Evolutionary conservation across 805 yeast genomes (phyloP).

Genomic region (Ogataea polymorpha): DNA sequence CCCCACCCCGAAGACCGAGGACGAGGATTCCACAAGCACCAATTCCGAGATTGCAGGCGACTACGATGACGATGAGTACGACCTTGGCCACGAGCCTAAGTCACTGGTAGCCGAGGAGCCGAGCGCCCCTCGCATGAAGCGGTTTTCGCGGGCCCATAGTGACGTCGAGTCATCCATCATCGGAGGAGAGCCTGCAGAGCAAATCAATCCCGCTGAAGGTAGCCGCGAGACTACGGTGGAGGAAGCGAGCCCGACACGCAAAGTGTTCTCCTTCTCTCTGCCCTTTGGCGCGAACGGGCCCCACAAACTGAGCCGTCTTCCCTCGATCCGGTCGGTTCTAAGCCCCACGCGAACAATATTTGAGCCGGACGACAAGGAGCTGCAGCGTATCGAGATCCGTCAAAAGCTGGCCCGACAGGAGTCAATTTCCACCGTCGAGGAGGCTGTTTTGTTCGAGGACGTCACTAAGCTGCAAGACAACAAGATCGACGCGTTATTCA

Average conservation of each 20-base stretch:
- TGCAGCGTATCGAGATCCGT: constrained; percentile 34
- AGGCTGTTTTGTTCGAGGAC: constrained; percentile 52
- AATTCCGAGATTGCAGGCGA: constrained; percentile 21
- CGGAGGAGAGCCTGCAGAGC: constrained; percentile 43
- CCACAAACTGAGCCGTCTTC: constrained; percentile 14
- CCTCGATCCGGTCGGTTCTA: constrained; percentile 12
- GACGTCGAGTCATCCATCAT: constrained; percentile 44
- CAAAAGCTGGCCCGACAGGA: constrained; percentile 50
- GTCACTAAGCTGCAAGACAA: constrained; percentile 62
- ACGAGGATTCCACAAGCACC: constrained; percentile 25
- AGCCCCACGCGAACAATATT: constrained; percentile 3
- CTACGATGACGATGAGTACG: constrained; percentile 21
- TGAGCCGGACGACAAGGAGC: constrained; percentile 25
- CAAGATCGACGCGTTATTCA: constrained; percentile 65
- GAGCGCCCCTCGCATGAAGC: not conserved
- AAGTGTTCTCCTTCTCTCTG: constrained; percentile 52
- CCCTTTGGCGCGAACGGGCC: constrained; percentile 49
- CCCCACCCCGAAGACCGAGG: constrained; percentile 3
- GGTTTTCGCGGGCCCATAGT: constrained; percentile 4
- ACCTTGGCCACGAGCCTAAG: not conserved
- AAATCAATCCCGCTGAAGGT: constrained; percentile 4
- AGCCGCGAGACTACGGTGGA: constrained; percentile 21
- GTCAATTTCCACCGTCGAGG: constrained; percentile 60
- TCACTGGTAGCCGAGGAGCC: not conserved
- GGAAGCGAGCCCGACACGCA: constrained; percentile 25